Conservation (phyloP, 305 asterid genomes). For the Fraxinus ornus region DNA sequence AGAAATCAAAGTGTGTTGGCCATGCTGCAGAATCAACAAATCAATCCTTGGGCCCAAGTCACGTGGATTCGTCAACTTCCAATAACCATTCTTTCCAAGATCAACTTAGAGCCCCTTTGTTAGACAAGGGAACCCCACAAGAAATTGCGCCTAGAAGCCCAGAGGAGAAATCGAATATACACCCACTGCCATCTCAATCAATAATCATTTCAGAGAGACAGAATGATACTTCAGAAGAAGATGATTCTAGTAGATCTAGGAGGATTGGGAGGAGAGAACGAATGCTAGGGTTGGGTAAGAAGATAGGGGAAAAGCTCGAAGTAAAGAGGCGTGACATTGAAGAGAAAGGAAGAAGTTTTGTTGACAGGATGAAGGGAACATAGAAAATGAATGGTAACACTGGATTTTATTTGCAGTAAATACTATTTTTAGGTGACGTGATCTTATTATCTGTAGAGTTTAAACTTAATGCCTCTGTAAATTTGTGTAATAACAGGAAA, state of each 20-base stretch:
- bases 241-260: conserved; percentile 42
- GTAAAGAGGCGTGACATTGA: conserved; percentile 79
- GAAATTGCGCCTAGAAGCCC: conserved; percentile 30
- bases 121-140: conserved; percentile 42
- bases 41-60: conserved; percentile 35
- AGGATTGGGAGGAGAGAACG: conserved; percentile 65
- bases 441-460: not conserved
- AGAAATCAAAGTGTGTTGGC: conserved; percentile 29
- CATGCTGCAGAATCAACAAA: conserved; percentile 22
- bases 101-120: conserved; percentile 40
- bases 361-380: conserved; percentile 78
- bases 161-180: conserved; percentile 29
- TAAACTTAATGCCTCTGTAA: not conserved
- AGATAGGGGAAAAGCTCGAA: conserved; percentile 84
- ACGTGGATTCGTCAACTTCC: conserved; percentile 25
- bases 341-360: conserved; percentile 74
- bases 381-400: conserved; percentile 13
- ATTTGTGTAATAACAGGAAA: not conserved
- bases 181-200: conserved; percentile 34
- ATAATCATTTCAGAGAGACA: conserved; percentile 35
- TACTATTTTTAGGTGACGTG: not conserved
- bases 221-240: conserved; percentile 42
- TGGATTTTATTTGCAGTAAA: not conserved
- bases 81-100: conserved; percentile 34
- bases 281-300: conserved; percentile 79